phyloP scores from a whole-genome alignment of 305 asterid species.

The Fraxinus xanthoxyloides region DNA sequence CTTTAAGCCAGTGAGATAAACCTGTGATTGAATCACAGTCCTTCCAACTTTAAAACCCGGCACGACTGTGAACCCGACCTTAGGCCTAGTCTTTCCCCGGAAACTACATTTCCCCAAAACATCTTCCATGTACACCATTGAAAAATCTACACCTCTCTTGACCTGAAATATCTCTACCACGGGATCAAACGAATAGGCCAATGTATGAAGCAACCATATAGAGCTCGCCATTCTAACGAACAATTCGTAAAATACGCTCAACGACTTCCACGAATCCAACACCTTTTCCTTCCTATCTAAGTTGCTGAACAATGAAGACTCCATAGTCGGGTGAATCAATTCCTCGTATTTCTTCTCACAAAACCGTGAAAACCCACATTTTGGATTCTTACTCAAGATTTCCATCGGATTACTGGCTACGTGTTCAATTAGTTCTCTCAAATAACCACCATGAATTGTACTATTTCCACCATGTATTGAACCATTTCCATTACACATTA shows the following conservation, averaged over 20 bases:
- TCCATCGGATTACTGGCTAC: slow-evolving; percentile 76
- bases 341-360: slow-evolving; percentile 79
- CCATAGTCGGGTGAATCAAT: slow-evolving; percentile 88
- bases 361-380: slow-evolving; percentile 59
- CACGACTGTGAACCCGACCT: slow-evolving; percentile 78
- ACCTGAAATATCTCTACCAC: slow-evolving; percentile 81
- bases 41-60: slow-evolving; percentile 83
- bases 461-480: slow-evolving; percentile 26
- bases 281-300: slow-evolving; percentile 73
- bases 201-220: slow-evolving; percentile 80
- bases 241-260: slow-evolving; percentile 72
- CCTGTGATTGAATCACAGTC: slow-evolving; percentile 74
- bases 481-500: slow-evolving; percentile 34
- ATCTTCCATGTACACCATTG: slow-evolving; percentile 85
- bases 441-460: slow-evolving; percentile 26
- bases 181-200: slow-evolving; percentile 72
- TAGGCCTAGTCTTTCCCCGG: slow-evolving; percentile 42
- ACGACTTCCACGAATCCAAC: slow-evolving; percentile 80
- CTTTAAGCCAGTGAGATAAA: slow-evolving; percentile 52
- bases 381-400: slow-evolving; percentile 57
- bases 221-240: slow-evolving; percentile 94
- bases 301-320: slow-evolving; percentile 70
- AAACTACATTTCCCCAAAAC: slow-evolving; percentile 43
- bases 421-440: slow-evolving; percentile 67
- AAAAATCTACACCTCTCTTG: slow-evolving; percentile 66